phyloP scores from a whole-genome alignment of 371 early-diverging fungal genomes.

The Rhizopus delemar region DNA sequence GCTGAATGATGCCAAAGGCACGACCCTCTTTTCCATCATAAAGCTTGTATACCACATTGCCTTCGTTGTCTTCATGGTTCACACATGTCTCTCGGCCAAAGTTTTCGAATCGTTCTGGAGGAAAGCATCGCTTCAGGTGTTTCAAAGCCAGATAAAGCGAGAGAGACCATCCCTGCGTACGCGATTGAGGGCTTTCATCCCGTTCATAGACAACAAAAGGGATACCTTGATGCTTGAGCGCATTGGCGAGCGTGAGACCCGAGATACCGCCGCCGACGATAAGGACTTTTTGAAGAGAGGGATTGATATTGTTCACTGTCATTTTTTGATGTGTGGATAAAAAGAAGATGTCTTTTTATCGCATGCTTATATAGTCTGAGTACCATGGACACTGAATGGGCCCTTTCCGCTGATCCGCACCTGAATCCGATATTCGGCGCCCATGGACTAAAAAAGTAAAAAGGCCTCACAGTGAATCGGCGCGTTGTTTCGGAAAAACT shows the following conservation, averaged over 20 bases:
- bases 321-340: not conserved
- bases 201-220: conserved; percentile 38
- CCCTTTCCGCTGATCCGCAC: no score
- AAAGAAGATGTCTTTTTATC: not conserved
- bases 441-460: no score
- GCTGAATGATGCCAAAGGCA: not conserved
- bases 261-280: conserved; percentile 42
- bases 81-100: conserved; percentile 10
- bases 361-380: no score
- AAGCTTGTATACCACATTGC: conserved; percentile 1
- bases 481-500: no score
- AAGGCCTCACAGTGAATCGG: no score
- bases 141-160: conserved; percentile 25
- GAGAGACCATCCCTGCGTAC: conserved; percentile 33
- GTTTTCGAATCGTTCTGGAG: conserved; percentile 10
- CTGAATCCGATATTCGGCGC: no score
- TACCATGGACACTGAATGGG: no score
- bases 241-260: conserved; percentile 39
- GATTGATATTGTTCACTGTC: not conserved
- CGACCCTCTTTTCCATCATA: conserved; percentile 11
- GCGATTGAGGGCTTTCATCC: conserved; percentile 14
- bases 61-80: conserved; percentile 6
- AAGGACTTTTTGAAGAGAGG: conserved; percentile 15
- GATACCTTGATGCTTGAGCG: conserved; percentile 26
- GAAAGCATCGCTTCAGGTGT: conserved; percentile 9